Evolutionary conservation across 371 early-diverging fungal species (phyloP).

Genomic region (Rhizopus delemar): DNA sequence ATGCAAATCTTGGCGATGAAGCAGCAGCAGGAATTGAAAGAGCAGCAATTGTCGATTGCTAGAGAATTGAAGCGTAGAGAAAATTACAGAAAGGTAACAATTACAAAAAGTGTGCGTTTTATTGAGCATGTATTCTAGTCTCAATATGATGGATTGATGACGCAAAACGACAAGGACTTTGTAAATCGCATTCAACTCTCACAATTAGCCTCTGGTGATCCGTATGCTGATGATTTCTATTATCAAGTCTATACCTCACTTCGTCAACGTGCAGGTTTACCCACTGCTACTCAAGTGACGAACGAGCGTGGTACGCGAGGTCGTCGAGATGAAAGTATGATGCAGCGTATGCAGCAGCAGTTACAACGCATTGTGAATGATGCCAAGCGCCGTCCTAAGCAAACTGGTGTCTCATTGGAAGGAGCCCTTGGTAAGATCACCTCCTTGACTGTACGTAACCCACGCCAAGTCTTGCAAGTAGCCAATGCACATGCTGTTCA

Average conservation of each 20-base stretch:
- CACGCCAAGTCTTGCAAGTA: slow-evolving; percentile 85
- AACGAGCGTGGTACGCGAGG: slow-evolving; percentile 30
- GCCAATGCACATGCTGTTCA: slow-evolving; percentile 6
- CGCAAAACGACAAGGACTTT: slow-evolving; percentile 88
- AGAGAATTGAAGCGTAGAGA: slow-evolving; percentile 51
- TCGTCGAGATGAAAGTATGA: slow-evolving; percentile 57
- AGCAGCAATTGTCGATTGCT: slow-evolving; percentile 35
- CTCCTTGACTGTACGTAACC: slow-evolving; percentile 83
- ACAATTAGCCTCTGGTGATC: slow-evolving; percentile 90
- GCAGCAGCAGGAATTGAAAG: slow-evolving; percentile 30
- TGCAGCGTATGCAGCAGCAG: slow-evolving; percentile 87
- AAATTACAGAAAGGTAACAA: slow-evolving; percentile 42
- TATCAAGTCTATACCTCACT: slow-evolving; percentile 86
- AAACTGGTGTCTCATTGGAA: slow-evolving; percentile 81
- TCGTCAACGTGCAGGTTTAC: slow-evolving; percentile 60
- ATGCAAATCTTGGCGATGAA: slow-evolving; percentile 33
- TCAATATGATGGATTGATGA: slow-evolving; percentile 86
- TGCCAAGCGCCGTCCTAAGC: slow-evolving; percentile 84
- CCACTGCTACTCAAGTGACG: slow-evolving; percentile 6
- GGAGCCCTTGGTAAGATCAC: slow-evolving; percentile 96
- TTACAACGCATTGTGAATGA: slow-evolving; percentile 91
- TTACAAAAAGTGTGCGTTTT: background rate
- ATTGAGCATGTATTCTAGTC: slow-evolving; percentile 44
- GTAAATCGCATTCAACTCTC: slow-evolving; percentile 91
- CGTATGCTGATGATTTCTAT: slow-evolving; percentile 91